Evolutionary conservation across 495 filamentous ascomycete genomes (phyloP), one percentile per base, ranked within the genome.

Genomic region (Geoglossum glabrum): DNA sequence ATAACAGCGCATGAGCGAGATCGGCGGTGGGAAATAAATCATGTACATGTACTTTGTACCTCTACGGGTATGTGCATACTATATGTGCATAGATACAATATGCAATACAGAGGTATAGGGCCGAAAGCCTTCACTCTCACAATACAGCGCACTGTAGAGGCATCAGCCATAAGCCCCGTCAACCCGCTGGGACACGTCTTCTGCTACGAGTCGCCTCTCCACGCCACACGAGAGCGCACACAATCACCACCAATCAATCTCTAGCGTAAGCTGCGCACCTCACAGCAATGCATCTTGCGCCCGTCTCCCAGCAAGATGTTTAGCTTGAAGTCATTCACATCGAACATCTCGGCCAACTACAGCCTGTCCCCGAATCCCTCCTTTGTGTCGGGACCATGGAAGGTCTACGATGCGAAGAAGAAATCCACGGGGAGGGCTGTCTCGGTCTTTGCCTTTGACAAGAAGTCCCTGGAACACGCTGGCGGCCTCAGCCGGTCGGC

Each of bases 361-460:
- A 77, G 81, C 58, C 73, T 95, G 55, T 79, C 86, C 8, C 73
- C 81, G 21, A 75, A 77, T 55, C 77, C 85, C 23, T 78, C 76
- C 11, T 78, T 86, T 21, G 78, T 78, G 33, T 85, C 89, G 25
- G 92, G 92, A 23, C 86, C 90, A 26, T 98, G 92, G 92, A 95
- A 88, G 72, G 90, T 98, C 68, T 88, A 87, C 73, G 86, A 93
- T 72, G 93, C 86, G 47, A 96, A 93, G 75, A 95, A 94, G 69
- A 96, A 95, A 68, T 84, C 84, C 13, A 92, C 88, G 0, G 83
- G 81, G 34, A 94, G 90, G 61, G 69, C 83, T 15, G 89, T 83
- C 23, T 97, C 92, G 10, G 81, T 97, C 59, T 98, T 97, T 65
- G 82, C 95, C 60, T 96, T 98, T 67, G 93, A 97, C 55, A 81